Conservation (phyloP, 768 basidiomycete species). For the Psilocybe subaeruginosa region DNA sequence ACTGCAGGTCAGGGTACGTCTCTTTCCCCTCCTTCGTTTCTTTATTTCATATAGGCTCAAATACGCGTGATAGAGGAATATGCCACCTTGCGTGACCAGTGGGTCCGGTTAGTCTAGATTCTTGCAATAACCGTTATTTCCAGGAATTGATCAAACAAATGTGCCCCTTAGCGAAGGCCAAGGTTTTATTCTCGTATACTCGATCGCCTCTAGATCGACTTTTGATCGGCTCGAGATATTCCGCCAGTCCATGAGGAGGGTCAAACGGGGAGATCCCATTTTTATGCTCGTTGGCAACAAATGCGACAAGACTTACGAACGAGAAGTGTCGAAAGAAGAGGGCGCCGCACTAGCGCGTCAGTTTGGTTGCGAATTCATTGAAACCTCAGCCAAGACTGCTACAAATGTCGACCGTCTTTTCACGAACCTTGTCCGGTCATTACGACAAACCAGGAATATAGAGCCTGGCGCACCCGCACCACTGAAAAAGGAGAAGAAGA, state of each 20-base stretch:
- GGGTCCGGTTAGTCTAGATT: constrained; percentile 81
- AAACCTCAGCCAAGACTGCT: constrained; percentile 96
- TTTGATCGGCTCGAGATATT: constrained; percentile 91
- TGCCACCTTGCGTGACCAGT: constrained; percentile 94
- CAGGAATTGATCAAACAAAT: constrained; percentile 10
- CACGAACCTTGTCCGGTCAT: constrained; percentile 80
- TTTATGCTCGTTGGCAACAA: constrained; percentile 98
- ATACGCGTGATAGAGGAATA: constrained; percentile 77
- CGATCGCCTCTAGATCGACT: constrained; percentile 90
- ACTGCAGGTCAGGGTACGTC: constrained; percentile 93
- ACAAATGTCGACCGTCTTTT: constrained; percentile 92
- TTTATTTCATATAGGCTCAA: constrained; percentile 20
- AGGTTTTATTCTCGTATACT: constrained; percentile 97
- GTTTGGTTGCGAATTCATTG: constrained; percentile 92
- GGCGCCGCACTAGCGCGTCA: constrained; percentile 79
- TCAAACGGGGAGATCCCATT: constrained; percentile 82
- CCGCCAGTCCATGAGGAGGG: constrained; percentile 86
- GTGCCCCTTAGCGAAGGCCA: constrained; percentile 78
- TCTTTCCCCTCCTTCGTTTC: neutral
- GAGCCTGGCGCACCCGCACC: constrained; percentile 46
- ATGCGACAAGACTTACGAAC: constrained; percentile 87
- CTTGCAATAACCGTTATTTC: constrained; percentile 3
- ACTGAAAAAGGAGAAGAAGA: constrained; percentile 46
- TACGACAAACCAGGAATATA: constrained; percentile 72
- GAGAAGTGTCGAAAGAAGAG: constrained; percentile 91